phyloP scores from a whole-genome alignment of 305 asterid species.

The Stenogyne calaminthoides region DNA sequence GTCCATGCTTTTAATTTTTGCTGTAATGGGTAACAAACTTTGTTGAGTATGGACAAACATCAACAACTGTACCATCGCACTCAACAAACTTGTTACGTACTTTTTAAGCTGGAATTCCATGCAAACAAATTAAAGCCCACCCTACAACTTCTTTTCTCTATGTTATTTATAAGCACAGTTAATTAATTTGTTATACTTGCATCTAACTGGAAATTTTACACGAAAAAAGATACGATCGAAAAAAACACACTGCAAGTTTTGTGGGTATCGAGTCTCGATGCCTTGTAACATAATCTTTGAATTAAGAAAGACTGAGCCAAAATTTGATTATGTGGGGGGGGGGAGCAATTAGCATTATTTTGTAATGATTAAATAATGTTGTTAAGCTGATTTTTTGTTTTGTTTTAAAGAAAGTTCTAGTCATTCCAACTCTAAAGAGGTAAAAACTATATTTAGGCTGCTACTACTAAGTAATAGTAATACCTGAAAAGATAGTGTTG shows the following conservation, averaged over 20 bases:
- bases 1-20: neutral
- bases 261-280: neutral
- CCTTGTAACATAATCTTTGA: too few species aligned
- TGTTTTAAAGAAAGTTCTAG: too few species aligned
- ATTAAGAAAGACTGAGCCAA: too few species aligned
- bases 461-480: too few species aligned
- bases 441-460: too few species aligned
- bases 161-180: too few species aligned
- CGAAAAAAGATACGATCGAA: neutral
- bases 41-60: constrained; percentile 33
- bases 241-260: neutral
- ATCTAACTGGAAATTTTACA: neutral
- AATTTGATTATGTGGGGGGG: too few species aligned
- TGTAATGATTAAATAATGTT: too few species aligned
- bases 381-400: too few species aligned
- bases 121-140: constrained; percentile 20
- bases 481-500: too few species aligned
- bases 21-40: constrained; percentile 26
- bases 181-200: neutral
- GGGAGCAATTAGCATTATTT: too few species aligned
- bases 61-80: constrained; percentile 46
- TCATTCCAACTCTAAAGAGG: too few species aligned
- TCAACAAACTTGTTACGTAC: constrained; percentile 19
- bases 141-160: neutral
- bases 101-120: constrained; percentile 24